Evolutionary conservation across 805 yeast genomes (phyloP), one percentile per base, ranked within the genome.

Genomic region (Monosporozyma aquatica): DNA sequence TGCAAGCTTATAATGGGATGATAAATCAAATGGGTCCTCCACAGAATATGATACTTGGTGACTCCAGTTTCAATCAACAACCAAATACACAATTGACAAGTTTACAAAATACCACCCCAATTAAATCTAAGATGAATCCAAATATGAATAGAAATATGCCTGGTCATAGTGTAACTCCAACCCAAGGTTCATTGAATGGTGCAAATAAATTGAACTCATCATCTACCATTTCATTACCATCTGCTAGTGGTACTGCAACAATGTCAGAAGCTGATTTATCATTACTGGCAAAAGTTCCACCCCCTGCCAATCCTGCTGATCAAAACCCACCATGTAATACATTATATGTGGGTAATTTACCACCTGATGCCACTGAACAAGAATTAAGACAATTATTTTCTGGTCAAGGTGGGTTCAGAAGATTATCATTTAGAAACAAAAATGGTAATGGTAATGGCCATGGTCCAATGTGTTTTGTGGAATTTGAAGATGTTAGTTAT

Each of bases 381-480:
- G 98, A 92, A 62, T 74, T 92, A 48, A 77, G 95, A 52, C 80
- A 85, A 30, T 66, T 92, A 49, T 92, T 92, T 60, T 75, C 92
- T 29, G 82, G 85, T 6, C 95, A 90, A 56, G 78, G 81, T 46
- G 98, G 98, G 2, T 92, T 92, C 69, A 81, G 95, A 59, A 71
- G 98, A 42, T 72, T 92, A 41, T 84, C 95, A 15, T 92, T 92
- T 70, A 75, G 96, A 53, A 89, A 94, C 14, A 87, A 87, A 64
- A 63, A 58, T 23, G 46, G 43, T 14, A 46, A 34, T 18, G 72
- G 71, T 40, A 74, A 71, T 51, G 68, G 68, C n/a, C 94, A 83
- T 66, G 97, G 98, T 4, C 98, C 98, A 43, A 92, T 92, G 97
- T 92, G 98, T 64, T 92, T 92, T 71, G 98, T 92, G 42, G 98